Evolutionary conservation across 1,139 yeast genomes (phyloP).

Genomic region (Pichia sp.): DNA sequence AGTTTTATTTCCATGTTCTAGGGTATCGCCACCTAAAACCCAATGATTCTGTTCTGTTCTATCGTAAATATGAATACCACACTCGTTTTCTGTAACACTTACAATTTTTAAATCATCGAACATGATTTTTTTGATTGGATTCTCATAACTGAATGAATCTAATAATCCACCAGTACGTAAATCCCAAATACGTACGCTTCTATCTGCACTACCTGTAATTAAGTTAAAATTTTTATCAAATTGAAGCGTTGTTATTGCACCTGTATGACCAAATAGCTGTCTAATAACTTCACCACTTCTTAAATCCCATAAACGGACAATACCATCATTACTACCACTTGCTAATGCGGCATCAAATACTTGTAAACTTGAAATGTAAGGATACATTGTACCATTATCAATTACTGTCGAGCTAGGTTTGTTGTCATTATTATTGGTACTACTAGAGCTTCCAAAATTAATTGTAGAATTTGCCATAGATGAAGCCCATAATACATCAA

Average conservation of each 20-base stretch:
- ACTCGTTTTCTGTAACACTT: constrained; percentile 38
- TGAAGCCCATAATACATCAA: constrained; percentile 55
- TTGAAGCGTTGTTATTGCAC: constrained; percentile 60
- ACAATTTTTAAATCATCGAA: constrained; percentile 52
- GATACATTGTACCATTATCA: constrained; percentile 20
- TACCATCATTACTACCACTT: constrained; percentile 70
- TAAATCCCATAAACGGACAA: constrained; percentile 70
- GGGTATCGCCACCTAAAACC: constrained; percentile 37
- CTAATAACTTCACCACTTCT: constrained; percentile 64
- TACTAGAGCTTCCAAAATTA: constrained; percentile 8
- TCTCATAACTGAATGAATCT: constrained; percentile 50
- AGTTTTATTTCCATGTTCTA: background rate
- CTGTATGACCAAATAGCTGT: constrained; percentile 62
- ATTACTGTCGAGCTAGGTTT: background rate
- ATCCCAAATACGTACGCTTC: constrained; percentile 67
- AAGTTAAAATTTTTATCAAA: constrained; percentile 54
- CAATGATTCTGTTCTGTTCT: constrained; percentile 46
- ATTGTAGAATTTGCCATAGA: constrained; percentile 27
- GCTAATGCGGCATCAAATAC: constrained; percentile 67
- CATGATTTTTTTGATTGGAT: constrained; percentile 44
- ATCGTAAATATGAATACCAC: constrained; percentile 49
- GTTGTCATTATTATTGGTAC: background rate
- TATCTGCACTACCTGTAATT: constrained; percentile 59
- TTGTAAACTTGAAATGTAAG: constrained; percentile 54
- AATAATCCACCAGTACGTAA: constrained; percentile 44